A percentile compares a stretch with the other conserved stretches of the same genome.
These are phyloP conservation scores for Serendipita sp. DNA, from an alignment of 768 basidiomycete genomes.

Conservation along the genomic window DNA sequence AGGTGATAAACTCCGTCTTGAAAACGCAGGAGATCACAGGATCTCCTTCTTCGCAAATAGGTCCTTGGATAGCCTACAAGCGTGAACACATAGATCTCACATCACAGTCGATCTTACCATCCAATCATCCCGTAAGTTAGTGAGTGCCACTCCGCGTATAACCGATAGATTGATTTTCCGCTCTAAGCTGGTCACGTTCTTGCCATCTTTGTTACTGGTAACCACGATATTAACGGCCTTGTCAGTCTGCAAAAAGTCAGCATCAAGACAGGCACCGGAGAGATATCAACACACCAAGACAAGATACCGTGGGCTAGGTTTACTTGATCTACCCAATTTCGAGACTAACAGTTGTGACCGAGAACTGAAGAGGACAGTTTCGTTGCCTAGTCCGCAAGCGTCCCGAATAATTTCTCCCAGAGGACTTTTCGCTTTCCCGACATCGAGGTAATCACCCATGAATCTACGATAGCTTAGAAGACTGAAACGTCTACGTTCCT, in stretches of 20 bases:
- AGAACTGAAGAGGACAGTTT: constrained; percentile 71
- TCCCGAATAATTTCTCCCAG: constrained; percentile 59
- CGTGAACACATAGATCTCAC: background rate
- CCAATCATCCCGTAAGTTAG: constrained; percentile 88
- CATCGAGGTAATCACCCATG: constrained; percentile 87
- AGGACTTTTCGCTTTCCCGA: constrained; percentile 58
- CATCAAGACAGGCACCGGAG: constrained; percentile 5
- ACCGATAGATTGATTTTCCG: constrained; percentile 80
- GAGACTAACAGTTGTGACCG: constrained; percentile 69
- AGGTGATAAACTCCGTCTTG: constrained; percentile 86
- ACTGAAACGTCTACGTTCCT: constrained; percentile 88
- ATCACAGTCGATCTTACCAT: constrained; percentile 35
- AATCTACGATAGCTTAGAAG: constrained; percentile 86
- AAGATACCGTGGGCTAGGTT: constrained; percentile 78
- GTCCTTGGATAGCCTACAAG: constrained; percentile 55
- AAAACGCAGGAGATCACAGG: constrained; percentile 80
- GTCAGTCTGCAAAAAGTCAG: constrained; percentile 35
- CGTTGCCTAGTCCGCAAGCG: constrained; percentile 59
- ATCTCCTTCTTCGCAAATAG: constrained; percentile 80
- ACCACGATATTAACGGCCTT: constrained; percentile 74
- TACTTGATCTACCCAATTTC: constrained; percentile 73
- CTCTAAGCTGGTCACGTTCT: constrained; percentile 42
- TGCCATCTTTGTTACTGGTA: constrained; percentile 44
- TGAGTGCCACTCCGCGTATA: constrained; percentile 74
- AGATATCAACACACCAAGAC: constrained; percentile 47